These are phyloP conservation scores for Diversispora eburnea DNA, from an alignment of 192 early-diverging fungal species.

Conservation along the genomic window DNA sequence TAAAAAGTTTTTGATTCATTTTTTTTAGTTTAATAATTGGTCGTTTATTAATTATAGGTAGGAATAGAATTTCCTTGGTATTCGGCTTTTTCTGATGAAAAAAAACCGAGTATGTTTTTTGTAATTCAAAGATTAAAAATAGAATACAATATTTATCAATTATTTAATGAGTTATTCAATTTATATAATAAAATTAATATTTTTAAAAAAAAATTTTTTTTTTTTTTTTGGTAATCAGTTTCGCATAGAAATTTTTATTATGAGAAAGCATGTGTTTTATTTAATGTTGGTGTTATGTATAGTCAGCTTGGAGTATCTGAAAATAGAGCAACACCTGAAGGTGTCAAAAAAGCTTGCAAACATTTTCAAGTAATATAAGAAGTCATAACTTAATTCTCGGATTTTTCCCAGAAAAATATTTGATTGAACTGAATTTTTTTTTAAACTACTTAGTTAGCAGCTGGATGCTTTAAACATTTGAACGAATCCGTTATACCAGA, in stretches of 20 bases:
- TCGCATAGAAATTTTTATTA: slow-evolving; percentile 71
- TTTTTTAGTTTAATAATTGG: background rate
- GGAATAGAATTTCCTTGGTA: slow-evolving; percentile 71
- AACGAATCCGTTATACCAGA: slow-evolving; percentile 57
- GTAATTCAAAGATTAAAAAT: no score
- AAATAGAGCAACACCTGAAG: slow-evolving; percentile 65
- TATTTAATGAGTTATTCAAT: background rate
- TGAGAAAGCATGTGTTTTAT: slow-evolving; percentile 81
- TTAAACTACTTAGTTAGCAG: slow-evolving; percentile 56
- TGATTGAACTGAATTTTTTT: no score
- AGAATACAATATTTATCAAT: no score
- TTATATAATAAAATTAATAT: background rate
- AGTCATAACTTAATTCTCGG: background rate
- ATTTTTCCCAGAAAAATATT: no score
- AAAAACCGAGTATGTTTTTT: slow-evolving; percentile 43
- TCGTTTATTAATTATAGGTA: slow-evolving; percentile 36
- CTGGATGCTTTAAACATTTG: slow-evolving; percentile 70
- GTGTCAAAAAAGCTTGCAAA: slow-evolving; percentile 69
- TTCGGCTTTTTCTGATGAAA: slow-evolving; percentile 59
- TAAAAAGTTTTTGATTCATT: slow-evolving; percentile 31
- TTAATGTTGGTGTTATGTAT: slow-evolving; percentile 84
- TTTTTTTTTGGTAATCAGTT: slow-evolving; percentile 38
- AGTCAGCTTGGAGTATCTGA: slow-evolving; percentile 73
- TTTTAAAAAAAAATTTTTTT: background rate
- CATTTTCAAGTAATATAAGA: slow-evolving; percentile 66